Evolutionary conservation across 257 asterid species (phyloP).

Genomic region (Buddleja alternifolia): DNA sequence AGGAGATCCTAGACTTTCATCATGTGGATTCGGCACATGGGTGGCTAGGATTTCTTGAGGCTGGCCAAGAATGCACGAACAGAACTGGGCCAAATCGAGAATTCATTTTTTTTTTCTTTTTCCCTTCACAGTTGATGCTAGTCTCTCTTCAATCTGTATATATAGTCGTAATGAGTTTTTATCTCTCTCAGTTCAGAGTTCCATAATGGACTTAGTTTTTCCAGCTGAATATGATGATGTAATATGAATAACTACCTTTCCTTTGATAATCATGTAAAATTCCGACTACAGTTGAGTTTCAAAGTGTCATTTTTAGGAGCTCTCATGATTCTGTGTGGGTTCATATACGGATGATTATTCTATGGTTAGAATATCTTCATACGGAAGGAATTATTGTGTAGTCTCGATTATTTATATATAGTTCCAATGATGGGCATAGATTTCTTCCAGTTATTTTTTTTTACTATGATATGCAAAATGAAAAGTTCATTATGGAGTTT

Average conservation of each 20-base stretch:
- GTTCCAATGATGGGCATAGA: not conserved
- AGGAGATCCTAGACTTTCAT: too few relatives aligned
- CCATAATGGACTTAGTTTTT: slow-evolving; percentile 20
- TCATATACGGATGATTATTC: too few relatives aligned
- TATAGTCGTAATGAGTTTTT: slow-evolving; percentile 44
- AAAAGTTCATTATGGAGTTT: slow-evolving; percentile 19
- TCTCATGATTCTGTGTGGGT: too few relatives aligned
- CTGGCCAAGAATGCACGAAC: too few relatives aligned
- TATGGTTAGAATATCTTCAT: too few relatives aligned
- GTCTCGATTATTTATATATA: too few relatives aligned
- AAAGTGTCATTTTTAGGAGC: too few relatives aligned
- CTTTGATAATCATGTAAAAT: slow-evolving; percentile 27
- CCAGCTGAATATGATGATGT: slow-evolving; percentile 30
- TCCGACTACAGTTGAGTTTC: not conserved
- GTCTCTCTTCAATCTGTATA: slow-evolving; percentile 47
- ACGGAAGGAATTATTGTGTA: too few relatives aligned
- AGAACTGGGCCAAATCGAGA: slow-evolving; percentile 36
- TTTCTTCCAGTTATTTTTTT: too few relatives aligned
- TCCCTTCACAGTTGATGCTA: slow-evolving; percentile 34
- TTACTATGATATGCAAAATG: not conserved
- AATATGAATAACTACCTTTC: slow-evolving; percentile 19
- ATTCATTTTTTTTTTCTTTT: slow-evolving; percentile 20
- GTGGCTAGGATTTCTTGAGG: too few relatives aligned
- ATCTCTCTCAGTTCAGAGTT: slow-evolving; percentile 33
- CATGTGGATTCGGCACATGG: too few relatives aligned